Evolutionary conservation across 2,329 filamentous ascomycete species (phyloP).

Genomic region (Drechslerella dactyloides): DNA sequence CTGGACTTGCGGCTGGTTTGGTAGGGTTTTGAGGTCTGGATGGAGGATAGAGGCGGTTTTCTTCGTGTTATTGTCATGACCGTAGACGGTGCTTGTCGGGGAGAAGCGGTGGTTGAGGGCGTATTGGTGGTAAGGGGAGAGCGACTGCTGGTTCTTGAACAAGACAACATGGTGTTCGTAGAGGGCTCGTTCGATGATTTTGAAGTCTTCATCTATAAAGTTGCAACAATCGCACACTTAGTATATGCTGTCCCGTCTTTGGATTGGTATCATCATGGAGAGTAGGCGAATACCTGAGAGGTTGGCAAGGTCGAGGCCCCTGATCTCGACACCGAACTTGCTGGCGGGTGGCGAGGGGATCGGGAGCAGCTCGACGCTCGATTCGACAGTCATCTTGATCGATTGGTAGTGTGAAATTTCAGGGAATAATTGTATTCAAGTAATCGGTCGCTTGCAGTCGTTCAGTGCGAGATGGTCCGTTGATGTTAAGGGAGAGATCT

Average conservation of each 20-base stretch:
- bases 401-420: neutral
- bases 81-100: constrained; percentile 68
- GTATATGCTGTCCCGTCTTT: neutral
- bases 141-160: constrained; percentile 70
- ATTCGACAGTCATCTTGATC: constrained; percentile 44
- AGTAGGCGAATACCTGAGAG: constrained; percentile 34
- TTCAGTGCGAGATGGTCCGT: neutral
- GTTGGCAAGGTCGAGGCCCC: constrained; percentile 44
- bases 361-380: constrained; percentile 35
- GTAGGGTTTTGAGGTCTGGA: constrained; percentile 77
- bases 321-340: constrained; percentile 41
- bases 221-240: neutral
- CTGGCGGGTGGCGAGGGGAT: constrained; percentile 38
- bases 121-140: constrained; percentile 74
- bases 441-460: neutral
- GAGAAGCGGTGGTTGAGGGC: constrained; percentile 77
- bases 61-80: constrained; percentile 59
- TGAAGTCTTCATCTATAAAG: constrained; percentile 67
- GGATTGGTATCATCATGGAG: neutral
- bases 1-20: constrained; percentile 77
- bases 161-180: constrained; percentile 73
- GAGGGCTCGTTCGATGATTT: constrained; percentile 68
- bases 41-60: constrained; percentile 70
- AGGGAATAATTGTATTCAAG: neutral
- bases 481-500: neutral